A percentile compares a stretch with the other conserved stretches of the same genome.
These are phyloP conservation scores for Tulasnella sp. DNA, from an alignment of 768 basidiomycete species.

Conservation along the genomic window DNA sequence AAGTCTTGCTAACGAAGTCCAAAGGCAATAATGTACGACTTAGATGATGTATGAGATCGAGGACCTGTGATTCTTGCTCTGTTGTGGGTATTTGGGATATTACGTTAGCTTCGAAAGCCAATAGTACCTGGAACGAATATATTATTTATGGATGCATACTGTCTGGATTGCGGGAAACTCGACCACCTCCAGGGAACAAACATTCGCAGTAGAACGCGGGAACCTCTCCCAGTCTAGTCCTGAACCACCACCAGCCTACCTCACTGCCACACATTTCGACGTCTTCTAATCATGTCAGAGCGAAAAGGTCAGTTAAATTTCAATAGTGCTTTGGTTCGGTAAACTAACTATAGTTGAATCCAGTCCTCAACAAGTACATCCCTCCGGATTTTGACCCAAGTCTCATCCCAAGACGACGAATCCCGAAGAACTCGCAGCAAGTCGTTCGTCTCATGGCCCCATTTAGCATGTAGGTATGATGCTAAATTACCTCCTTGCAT, in stretches of 20 bases:
- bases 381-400: conserved; percentile 98
- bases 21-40: neutral
- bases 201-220: neutral
- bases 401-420: conserved; percentile 86
- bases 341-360: neutral
- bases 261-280: neutral
- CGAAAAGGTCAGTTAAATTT: conserved; percentile 57
- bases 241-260: neutral
- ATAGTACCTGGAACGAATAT: neutral
- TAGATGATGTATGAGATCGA: neutral
- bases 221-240: neutral
- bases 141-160: neutral
- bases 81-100: neutral
- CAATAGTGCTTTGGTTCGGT: neutral
- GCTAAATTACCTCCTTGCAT: neutral
- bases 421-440: conserved; percentile 92
- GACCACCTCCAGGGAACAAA: neutral
- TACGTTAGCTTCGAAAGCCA: neutral
- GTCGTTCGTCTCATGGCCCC: conserved; percentile 99
- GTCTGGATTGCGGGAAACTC: neutral
- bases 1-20: neutral
- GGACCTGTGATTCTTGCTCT: neutral
- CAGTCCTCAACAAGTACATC: conserved; percentile 92
- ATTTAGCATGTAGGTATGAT: conserved; percentile 77
- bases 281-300: conserved; percentile 61